These are phyloP conservation scores for Coemansia asiatica DNA, from an alignment of 192 early-diverging fungal genomes.

Conservation along the genomic window DNA sequence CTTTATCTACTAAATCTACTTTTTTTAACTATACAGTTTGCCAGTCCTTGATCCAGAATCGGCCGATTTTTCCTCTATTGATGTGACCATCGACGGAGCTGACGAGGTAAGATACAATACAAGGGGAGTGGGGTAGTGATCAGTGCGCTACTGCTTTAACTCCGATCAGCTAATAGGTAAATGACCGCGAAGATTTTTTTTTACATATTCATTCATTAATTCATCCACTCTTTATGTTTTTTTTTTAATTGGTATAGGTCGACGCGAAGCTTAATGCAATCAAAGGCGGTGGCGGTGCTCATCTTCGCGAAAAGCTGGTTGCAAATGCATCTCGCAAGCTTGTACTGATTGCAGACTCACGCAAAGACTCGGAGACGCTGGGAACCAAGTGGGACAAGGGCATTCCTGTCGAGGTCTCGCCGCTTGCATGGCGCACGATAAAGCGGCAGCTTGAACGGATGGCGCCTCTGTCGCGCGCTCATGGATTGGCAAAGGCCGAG, in stretches of 20 bases:
- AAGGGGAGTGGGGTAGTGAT: neutral
- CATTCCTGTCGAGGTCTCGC: conserved; percentile 88
- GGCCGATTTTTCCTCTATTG: conserved; percentile 42
- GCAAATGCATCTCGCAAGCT: conserved; percentile 79
- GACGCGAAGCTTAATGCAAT: conserved; percentile 87
- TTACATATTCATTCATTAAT: too few relatives aligned
- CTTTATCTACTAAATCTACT: conserved; percentile 15
- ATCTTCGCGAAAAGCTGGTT: conserved; percentile 92
- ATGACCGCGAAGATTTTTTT: too few relatives aligned
- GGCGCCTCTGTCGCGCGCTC: conserved; percentile 12
- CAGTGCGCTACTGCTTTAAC: neutral
- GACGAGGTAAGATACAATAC: conserved; percentile 59
- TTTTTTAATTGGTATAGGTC: too few relatives aligned
- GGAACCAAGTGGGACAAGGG: conserved; percentile 87
- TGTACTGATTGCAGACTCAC: conserved; percentile 86
- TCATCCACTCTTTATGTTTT: too few relatives aligned
- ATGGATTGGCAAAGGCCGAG: neutral
- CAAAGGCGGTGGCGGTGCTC: conserved; percentile 94
- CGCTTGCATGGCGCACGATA: conserved; percentile 76
- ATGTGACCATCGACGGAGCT: conserved; percentile 93
- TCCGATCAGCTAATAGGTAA: neutral
- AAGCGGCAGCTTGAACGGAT: conserved; percentile 55
- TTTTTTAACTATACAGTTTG: conserved; percentile 58
- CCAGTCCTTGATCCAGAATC: conserved; percentile 57
- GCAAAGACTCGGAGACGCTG: conserved; percentile 76